Evolutionary conservation across 306 rosid genomes (phyloP).

Genomic region (Heteromeles arbutifolia): DNA sequence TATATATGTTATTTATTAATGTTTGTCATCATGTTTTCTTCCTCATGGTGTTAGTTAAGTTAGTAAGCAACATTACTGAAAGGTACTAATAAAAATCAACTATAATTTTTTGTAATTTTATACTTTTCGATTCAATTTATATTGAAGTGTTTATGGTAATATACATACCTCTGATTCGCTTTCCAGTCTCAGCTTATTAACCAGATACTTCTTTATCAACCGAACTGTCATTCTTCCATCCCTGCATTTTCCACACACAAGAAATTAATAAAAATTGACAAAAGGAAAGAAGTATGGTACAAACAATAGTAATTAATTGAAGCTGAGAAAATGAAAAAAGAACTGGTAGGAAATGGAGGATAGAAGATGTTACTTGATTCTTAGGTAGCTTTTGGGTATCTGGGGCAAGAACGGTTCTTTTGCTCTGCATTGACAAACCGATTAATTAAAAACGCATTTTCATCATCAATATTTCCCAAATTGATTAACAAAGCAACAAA

Average conservation of each 20-base stretch:
- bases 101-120: not conserved
- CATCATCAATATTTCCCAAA: not conserved
- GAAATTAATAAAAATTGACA: not conserved
- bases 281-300: not conserved
- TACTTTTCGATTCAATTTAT: not conserved
- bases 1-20: not conserved
- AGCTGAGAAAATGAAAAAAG: not conserved
- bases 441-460: not conserved
- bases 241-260: slow-evolving; percentile 25
- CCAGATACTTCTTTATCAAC: slow-evolving; percentile 81
- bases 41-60: slow-evolving; percentile 7
- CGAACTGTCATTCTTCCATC: slow-evolving; percentile 95
- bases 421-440: slow-evolving; percentile 43
- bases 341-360: not conserved
- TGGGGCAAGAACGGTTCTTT: slow-evolving; percentile 87
- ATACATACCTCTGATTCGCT: slow-evolving; percentile 89
- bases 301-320: not conserved
- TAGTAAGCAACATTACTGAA: not conserved
- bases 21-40: not conserved
- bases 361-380: slow-evolving; percentile 63
- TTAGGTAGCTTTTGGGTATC: slow-evolving; percentile 78
- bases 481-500: not conserved
- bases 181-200: slow-evolving; percentile 67
- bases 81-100: not conserved
- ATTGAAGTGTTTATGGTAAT: not conserved